phyloP scores from a whole-genome alignment of 1,139 yeast species.

The Lodderomyces theae region DNA sequence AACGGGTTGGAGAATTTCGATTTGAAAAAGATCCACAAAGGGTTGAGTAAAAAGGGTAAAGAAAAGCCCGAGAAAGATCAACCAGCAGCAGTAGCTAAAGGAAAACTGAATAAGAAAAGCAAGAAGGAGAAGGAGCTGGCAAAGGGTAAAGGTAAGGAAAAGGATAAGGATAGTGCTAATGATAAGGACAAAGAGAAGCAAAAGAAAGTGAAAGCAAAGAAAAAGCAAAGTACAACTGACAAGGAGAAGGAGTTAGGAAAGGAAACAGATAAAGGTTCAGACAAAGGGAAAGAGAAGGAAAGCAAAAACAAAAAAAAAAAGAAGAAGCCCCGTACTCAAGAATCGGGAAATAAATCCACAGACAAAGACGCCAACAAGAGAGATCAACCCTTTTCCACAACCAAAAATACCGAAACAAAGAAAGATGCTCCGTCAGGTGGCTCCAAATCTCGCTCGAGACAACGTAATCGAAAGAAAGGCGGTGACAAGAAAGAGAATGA shows the following conservation, averaged over 20 bases:
- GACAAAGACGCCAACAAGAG: not conserved
- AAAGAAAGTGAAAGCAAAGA: not conserved
- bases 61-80: not conserved
- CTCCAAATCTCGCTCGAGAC: not conserved
- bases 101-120: not conserved
- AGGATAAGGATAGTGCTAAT: not conserved
- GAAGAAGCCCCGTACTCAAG: not conserved
- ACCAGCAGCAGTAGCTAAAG: not conserved
- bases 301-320: not conserved
- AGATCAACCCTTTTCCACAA: not conserved
- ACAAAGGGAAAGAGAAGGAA: constrained; percentile 2
- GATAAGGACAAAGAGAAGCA: not conserved
- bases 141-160: not conserved
- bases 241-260: constrained; percentile 1
- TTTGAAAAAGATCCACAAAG: constrained; percentile 13
- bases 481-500: not conserved
- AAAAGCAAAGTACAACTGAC: not conserved
- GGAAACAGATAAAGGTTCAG: not conserved
- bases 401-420: not conserved
- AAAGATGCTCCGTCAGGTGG: not conserved
- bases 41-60: constrained; percentile 12
- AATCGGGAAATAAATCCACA: not conserved
- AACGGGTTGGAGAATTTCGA: constrained; percentile 16
- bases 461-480: not conserved
- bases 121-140: constrained; percentile 1